Evolutionary conservation across 176 grass and related monocot genomes (phyloP).

Genomic region (Lolium multiflorum): DNA sequence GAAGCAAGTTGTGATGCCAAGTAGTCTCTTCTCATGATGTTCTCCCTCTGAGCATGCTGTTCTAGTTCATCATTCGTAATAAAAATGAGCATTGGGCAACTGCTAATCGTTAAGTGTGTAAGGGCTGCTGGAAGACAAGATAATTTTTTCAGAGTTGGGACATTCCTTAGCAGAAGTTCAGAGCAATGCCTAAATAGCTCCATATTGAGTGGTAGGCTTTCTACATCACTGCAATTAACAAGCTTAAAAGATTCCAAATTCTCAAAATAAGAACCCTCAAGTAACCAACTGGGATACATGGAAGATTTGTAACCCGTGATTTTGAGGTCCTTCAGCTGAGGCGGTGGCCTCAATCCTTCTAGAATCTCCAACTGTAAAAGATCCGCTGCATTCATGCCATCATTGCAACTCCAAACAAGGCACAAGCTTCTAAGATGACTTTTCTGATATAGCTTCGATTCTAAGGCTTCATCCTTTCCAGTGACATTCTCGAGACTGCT

Average conservation of each 20-base stretch:
- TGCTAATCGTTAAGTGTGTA: fast-evolving
- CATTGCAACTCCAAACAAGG: not conserved
- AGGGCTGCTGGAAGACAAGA: not conserved
- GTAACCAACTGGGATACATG: conserved; percentile 20
- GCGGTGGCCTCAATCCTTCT: not conserved
- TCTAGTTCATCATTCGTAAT: not conserved
- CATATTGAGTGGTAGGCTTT: not conserved
- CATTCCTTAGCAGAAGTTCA: fast-evolving
- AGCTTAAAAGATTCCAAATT: not conserved
- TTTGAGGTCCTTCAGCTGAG: fast-evolving
- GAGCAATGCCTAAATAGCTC: not conserved
- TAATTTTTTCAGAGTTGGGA: conserved; percentile 18
- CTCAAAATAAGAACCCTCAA: not conserved
- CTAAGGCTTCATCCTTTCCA: conserved; percentile 23
- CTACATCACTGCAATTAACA: not conserved
- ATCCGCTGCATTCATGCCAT: not conserved
- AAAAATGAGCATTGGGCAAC: conserved; percentile 23
- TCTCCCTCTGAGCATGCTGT: not conserved
- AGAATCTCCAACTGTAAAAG: conserved; percentile 5
- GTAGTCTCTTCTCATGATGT: not conserved
- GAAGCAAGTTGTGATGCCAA: not conserved
- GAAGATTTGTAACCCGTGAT: not conserved
- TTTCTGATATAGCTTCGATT: not conserved
- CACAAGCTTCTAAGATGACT: fast-evolving
- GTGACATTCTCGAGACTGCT: not conserved